Evolutionary conservation across 176 grass and related monocot genomes (phyloP).

Genomic region (Canna indica): DNA sequence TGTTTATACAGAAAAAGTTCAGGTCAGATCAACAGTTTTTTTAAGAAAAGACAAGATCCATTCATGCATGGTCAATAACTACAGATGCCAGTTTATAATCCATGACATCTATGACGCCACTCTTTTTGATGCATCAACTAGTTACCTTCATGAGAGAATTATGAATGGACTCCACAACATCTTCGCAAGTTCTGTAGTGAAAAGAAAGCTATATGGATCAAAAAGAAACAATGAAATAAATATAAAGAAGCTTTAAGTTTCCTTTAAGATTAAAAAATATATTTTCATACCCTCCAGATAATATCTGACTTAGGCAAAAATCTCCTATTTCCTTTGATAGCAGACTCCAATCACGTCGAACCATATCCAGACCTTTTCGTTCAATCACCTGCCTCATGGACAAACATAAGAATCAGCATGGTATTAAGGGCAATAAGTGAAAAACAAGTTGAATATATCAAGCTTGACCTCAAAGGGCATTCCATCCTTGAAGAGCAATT

Average conservation of each 20-base stretch:
- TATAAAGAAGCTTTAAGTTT: not conserved
- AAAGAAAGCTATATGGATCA: conserved; percentile 16
- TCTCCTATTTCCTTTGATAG: conserved; percentile 86
- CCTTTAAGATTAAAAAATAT: not conserved
- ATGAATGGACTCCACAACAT: conserved; percentile 66
- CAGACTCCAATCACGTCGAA: conserved; percentile 97
- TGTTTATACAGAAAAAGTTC: conserved; percentile 26
- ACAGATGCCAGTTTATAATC: not conserved
- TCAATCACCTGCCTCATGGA: conserved; percentile 62
- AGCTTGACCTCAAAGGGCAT: conserved; percentile 39
- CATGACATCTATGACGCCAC: conserved; percentile 11
- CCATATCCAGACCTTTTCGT: conserved; percentile 96
- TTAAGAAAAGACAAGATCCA: not conserved
- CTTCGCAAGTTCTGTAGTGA: conserved; percentile 55
- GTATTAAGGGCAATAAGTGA: not conserved
- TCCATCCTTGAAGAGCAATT: conserved; percentile 56
- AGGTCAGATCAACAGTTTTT: not conserved
- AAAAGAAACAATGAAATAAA: conserved; percentile 9
- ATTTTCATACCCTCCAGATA: conserved; percentile 64
- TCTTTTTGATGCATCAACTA: not conserved
- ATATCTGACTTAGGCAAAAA: conserved; percentile 85
- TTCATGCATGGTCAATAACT: not conserved
- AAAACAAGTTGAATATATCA: not conserved
- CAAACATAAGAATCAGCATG: not conserved
- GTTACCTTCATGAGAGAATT: conserved; percentile 71